phyloP scores from a whole-genome alignment of 306 rosid genomes.

The Fragaria iinumae region DNA sequence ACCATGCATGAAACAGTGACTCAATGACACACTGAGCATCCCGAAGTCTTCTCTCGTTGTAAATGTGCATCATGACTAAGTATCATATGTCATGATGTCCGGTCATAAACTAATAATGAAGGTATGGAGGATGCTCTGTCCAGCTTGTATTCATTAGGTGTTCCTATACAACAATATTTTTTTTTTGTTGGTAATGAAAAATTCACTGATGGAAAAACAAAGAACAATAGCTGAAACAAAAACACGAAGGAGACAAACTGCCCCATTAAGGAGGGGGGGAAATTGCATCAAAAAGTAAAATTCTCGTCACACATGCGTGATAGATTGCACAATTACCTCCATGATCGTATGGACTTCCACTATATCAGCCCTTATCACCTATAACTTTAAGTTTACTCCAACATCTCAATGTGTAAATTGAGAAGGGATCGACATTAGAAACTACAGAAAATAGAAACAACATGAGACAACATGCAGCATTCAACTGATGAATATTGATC shows the following conservation, averaged over 20 bases:
- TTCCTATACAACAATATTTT: constrained; percentile 72
- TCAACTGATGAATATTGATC: not conserved
- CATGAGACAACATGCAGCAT: not conserved
- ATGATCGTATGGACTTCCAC: not conserved
- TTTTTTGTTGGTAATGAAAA: no score
- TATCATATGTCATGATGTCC: constrained; percentile 53
- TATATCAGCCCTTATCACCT: not conserved
- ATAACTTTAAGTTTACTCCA: no score
- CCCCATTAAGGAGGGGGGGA: no score
- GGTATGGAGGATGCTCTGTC: constrained; percentile 69
- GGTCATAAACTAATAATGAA: constrained; percentile 61
- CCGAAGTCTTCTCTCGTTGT: no score
- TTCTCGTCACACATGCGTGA: not conserved
- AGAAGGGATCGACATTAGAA: no score
- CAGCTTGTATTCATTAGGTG: constrained; percentile 28
- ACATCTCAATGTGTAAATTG: not conserved
- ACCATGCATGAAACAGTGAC: no score
- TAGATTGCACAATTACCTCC: not conserved
- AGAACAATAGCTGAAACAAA: no score
- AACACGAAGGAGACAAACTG: no score
- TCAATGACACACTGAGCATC: no score
- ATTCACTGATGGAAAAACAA: no score
- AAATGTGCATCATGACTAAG: no score
- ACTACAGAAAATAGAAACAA: not conserved
- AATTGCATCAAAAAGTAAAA: no score